Percentiles rank a stretch among this genome's conserved stretches.
Conservation (phyloP, 31 red algal species). For the Endocladia muricata region DNA sequence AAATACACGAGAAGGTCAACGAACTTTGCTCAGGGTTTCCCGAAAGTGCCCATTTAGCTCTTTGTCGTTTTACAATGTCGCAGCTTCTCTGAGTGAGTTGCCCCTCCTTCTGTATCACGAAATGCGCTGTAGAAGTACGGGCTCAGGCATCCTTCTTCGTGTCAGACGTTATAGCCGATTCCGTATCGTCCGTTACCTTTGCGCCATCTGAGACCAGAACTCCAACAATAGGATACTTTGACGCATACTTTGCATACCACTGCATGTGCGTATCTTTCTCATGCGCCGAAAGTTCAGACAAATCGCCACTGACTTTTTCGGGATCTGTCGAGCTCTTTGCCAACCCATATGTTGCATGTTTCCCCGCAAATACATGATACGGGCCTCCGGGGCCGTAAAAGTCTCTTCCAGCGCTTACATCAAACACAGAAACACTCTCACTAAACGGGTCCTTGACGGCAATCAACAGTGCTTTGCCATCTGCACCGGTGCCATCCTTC, state of each 20-base stretch:
- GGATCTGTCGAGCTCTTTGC: conserved; percentile 82
- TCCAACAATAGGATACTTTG: conserved; percentile 91
- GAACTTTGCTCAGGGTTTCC: too few species aligned
- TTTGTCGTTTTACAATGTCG: too few species aligned
- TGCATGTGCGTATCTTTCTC: conserved; percentile 84
- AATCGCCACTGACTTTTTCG: conserved; percentile 60
- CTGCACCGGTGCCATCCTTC: conserved; percentile 33
- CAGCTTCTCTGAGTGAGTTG: too few species aligned
- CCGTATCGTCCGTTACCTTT: conserved; percentile 6
- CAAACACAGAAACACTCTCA: conserved; percentile 72
- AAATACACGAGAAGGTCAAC: too few species aligned
- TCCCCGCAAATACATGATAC: conserved; percentile 92
- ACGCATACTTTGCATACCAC: conserved; percentile 84
- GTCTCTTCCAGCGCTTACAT: conserved; percentile 61
- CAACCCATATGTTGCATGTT: conserved; percentile 88
- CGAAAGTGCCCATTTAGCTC: too few species aligned
- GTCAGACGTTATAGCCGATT: conserved; percentile 11
- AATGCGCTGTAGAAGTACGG: too few species aligned
- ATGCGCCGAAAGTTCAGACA: conserved; percentile 58
- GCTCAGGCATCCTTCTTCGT: conserved; percentile 51
- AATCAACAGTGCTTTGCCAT: conserved; percentile 52
- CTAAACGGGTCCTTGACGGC: conserved; percentile 76
- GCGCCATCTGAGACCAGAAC: conserved; percentile 56
- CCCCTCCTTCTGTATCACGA: too few species aligned
- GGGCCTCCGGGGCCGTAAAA: conserved; percentile 96